Conservation (phyloP, 345 rosid species). For the Eucalyptus guilfoylei region DNA sequence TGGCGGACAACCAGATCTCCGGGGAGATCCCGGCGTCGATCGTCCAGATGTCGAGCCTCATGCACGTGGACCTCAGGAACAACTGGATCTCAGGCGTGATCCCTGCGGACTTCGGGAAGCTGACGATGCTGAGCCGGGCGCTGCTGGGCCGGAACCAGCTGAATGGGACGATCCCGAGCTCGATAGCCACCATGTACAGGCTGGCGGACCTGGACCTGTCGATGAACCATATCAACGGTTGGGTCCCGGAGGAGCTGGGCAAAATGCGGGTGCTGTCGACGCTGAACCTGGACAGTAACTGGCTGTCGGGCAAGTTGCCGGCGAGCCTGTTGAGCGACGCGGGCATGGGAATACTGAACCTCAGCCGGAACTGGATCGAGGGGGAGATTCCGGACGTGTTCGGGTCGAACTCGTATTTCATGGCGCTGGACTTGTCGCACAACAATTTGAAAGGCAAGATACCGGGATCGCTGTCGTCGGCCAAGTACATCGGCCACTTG, state of each 20-base stretch:
- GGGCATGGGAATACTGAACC: conserved; percentile 56
- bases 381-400: conserved; percentile 79
- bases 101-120: conserved; percentile 55
- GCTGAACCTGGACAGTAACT: conserved; percentile 55
- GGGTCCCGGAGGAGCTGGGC: conserved; percentile 54
- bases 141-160: conserved; percentile 61
- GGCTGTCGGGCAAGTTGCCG: conserved; percentile 52
- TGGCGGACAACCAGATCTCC: conserved; percentile 63
- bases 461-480: conserved; percentile 50
- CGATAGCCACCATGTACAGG: conserved; percentile 45
- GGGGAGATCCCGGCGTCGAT: conserved; percentile 60
- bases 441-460: conserved; percentile 58
- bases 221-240: conserved; percentile 51
- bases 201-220: conserved; percentile 83
- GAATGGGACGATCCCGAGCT: conserved; percentile 54
- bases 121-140: conserved; percentile 74
- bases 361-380: conserved; percentile 68
- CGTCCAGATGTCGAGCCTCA: conserved; percentile 40
- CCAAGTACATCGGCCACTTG: conserved; percentile 59
- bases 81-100: conserved; percentile 56
- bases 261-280: conserved; percentile 73
- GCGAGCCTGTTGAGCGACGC: conserved; percentile 28
- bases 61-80: conserved; percentile 66
- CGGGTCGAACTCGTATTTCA: conserved; percentile 52
- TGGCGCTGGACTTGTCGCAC: conserved; percentile 68